phyloP scores from a whole-genome alignment of 108 stramenopile species.

The Skeletonema costatum region DNA sequence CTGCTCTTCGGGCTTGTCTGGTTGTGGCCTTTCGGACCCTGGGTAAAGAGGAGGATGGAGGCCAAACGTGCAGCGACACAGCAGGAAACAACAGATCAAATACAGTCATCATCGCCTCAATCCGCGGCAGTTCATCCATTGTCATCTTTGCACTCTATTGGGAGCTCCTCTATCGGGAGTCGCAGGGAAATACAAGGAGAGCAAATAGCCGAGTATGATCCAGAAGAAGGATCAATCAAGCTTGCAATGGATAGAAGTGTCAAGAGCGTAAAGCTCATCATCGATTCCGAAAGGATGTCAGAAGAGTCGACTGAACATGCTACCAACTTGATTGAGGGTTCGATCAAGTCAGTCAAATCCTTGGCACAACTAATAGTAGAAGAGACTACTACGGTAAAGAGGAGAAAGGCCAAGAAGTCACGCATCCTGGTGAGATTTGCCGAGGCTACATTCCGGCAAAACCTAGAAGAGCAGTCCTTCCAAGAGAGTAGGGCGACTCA shows the following conservation, averaged over 20 bases:
- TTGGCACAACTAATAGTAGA: not conserved
- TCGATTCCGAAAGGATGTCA: not conserved
- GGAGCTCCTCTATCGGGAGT: not conserved
- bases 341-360: not conserved
- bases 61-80: not conserved
- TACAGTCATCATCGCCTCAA: not conserved
- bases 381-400: not conserved
- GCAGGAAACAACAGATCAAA: not conserved
- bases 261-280: not conserved
- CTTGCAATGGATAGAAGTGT: not conserved
- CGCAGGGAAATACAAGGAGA: not conserved
- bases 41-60: slow-evolving; percentile 21
- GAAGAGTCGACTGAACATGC: not conserved
- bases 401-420: not conserved
- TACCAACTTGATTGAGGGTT: slow-evolving; percentile 1
- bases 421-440: slow-evolving; percentile 3
- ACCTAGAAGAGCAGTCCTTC: slow-evolving; percentile 34
- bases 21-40: slow-evolving; percentile 45
- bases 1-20: slow-evolving; percentile 34
- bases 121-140: not conserved
- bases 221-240: not conserved
- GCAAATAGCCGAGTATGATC: not conserved
- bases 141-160: not conserved
- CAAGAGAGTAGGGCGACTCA: slow-evolving; percentile 36
- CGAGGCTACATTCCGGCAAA: slow-evolving; percentile 24